Evolutionary conservation across 2,329 filamentous ascomycete genomes (phyloP), one percentile per base, ranked within the genome.

Genomic region (Monilinia vaccinii-corymbosi): DNA sequence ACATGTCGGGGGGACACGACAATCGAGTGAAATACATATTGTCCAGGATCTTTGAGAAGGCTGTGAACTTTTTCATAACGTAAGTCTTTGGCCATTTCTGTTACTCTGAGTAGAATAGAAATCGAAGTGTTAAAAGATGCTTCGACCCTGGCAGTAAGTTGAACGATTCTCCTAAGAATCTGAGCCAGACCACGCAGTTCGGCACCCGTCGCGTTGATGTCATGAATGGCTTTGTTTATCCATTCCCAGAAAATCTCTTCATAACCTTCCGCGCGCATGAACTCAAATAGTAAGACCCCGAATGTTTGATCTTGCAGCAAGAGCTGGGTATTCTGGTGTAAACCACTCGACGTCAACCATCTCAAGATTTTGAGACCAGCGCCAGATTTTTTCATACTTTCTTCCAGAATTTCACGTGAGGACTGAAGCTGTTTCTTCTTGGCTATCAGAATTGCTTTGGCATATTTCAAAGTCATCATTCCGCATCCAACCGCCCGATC

Each of bases 281-380:
- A 72, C 55, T 69, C 61, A 58, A 71, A 63, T 13, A 72, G 60
- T 21, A 69, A 40, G 8, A 61, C 28, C 7, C 44, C 56, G 34
- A 71, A 69, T 14, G 13, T 32, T 23, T 56, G 31, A 31, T 69
- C 56, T 13, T 61, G 53, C 25, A 57, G 31, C 28, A 71, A 60
- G 52, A 72, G 72, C 1, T 63, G 48, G 8, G 58, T 60, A 23
- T 67, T 59, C 23, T 67, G 67, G 21, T 62, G 61, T 21, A 58
- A 60, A 6, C 67, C 69, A 40, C 65, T 71, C 34, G 70, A 68
- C 49, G 59, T 57, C 9, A 72, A 58, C 71, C 70, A 72, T 38
- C 64, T 68, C 42, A 72, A 53, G 10, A 71, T 69, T 47, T 67
- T 69, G 28, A 66, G 40, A 2, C 69, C 70, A 32, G 70, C 69